Base-by-base conservation (phyloP, 2,329 filamentous ascomycete species). In the Hortaea werneckii region DNA sequence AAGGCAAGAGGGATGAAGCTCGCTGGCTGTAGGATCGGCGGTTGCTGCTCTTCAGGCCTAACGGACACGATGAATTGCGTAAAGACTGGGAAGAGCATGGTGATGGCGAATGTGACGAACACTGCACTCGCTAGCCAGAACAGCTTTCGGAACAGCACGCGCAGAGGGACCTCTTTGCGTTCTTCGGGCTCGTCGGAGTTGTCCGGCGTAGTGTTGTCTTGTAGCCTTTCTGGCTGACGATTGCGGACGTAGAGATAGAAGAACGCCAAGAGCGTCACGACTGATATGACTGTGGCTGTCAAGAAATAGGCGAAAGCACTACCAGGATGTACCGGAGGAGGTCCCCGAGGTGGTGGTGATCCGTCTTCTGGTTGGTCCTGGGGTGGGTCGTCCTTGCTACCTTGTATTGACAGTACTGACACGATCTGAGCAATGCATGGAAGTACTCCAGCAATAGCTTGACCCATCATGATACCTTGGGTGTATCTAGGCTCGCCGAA, bases 21-120 rank as follows among this genome's bases (percentile, higher is more conserved):
- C 0, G 80, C 73, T 0, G 86, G 79, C 43, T 80, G 78, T 53
- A 94, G 78, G 11, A 94, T 67, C 11, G 73, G 67, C 9, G 75
- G 69, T 9, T 76, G 72, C 51, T 65, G 51, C 55, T 61, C 41
- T 56, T 71, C 48, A 6, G 67, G 58, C 4, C 60, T 64, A 26
- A 71, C 65, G 45, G 60, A 72, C 47, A 59, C 57, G 42, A 74
- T 73, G 45, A 66, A 64, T 42, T 69, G 65, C 0, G 92, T 96
- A 66, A 94, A 94, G 50, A 96, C 86, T 1, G 92, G 92, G 70
- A 89, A 96, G 62, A 92, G 81, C 90, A 98, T 96, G 42, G 89
- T 89, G 45, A 90, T 69, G 37, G 76, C 68, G 59, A 96, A 96
- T 60, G 83, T 88, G 52, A 89, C 63, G 57, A 87, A 87, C 10